Base-by-base conservation (phyloP, 1,284 basidiomycete species). In the Microbotryomycetes sp. region DNA sequence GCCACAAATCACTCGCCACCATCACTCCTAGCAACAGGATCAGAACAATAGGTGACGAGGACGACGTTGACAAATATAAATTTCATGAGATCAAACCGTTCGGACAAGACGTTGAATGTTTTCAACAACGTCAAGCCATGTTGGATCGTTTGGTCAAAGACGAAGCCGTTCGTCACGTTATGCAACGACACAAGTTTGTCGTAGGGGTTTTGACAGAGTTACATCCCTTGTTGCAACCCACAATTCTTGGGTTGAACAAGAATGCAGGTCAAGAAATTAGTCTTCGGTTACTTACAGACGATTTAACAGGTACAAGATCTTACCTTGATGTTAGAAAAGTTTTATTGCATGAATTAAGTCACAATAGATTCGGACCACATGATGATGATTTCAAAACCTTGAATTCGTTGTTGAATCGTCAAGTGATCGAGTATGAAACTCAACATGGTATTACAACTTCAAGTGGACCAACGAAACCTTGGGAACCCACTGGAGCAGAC, bases 331-430 rank as follows among this genome's bases (percentile, higher is more conserved):
- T 86, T 30, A 79, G 86, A 49, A 77, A 80, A 25, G 85, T 87
- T 15, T 78, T 89, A 5, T 86, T 86, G 69, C 87, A 89, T 73
- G 87, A 89, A 71, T 76, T 89, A 31, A 77, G 85, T 28, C 87
- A 89, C 73, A 89, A 88, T 68, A 80, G 84, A 0, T 85, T 83
- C 81, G 78, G 81, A 1, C 81, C 84, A 60, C 87, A 89, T 47
- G 55, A 58, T 52, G 52, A 56, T 26, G 54, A 84, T 84, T 88
- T 89, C 75, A 89, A 88, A 71, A 80, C 82, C 60, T 78, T 89
- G 15, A 88, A 88, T 72, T 88, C 86, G 1, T 78, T 81, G 58
- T 80, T 89, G 2, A 88, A 88, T 71, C 80, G 81, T 16, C 85
- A 89, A 71, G 84, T 89, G 2, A 79, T 79, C 1, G 82, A 83